Percentiles rank a stretch among this genome's conserved stretches.
Conservation (phyloP, 140 eudicot genomes). For the Oenanthe javanica region DNA sequence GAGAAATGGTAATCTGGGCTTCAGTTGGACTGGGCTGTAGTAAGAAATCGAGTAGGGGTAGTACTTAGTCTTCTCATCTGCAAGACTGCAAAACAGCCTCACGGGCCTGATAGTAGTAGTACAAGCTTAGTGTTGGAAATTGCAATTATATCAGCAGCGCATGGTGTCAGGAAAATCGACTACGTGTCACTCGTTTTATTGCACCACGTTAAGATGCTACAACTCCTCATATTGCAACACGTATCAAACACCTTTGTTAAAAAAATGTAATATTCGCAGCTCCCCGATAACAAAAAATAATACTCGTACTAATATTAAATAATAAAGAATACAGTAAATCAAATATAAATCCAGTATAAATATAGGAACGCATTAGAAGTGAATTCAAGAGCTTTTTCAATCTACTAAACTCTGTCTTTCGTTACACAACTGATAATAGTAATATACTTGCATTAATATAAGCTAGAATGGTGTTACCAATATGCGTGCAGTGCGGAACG, state of each 20-base stretch:
- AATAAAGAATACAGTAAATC: not conserved
- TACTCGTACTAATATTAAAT: too few relatives aligned
- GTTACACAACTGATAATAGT: not conserved
- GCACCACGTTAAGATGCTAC: not conserved
- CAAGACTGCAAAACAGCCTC: too few relatives aligned
- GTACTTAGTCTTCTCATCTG: too few relatives aligned
- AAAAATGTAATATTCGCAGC: not conserved
- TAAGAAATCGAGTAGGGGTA: too few relatives aligned
- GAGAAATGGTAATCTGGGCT: not conserved
- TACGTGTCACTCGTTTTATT: not conserved
- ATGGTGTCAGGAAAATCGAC: not conserved
- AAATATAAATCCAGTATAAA: not conserved
- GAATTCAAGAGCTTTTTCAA: not conserved
- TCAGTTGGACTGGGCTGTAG: not conserved
- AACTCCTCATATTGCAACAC: not conserved
- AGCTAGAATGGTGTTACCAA: conserved; percentile 34
- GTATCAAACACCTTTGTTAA: not conserved
- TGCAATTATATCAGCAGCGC: too few relatives aligned
- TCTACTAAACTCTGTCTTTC: not conserved
- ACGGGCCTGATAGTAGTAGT: too few relatives aligned
- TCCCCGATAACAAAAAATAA: not conserved
- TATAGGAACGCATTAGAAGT: not conserved
- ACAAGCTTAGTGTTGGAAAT: too few relatives aligned
- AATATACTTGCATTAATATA: not conserved
- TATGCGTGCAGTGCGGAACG: conserved; percentile 74